phyloP scores from a whole-genome alignment of 805 yeast genomes.

The Metschnikowia baotianmanensis region DNA sequence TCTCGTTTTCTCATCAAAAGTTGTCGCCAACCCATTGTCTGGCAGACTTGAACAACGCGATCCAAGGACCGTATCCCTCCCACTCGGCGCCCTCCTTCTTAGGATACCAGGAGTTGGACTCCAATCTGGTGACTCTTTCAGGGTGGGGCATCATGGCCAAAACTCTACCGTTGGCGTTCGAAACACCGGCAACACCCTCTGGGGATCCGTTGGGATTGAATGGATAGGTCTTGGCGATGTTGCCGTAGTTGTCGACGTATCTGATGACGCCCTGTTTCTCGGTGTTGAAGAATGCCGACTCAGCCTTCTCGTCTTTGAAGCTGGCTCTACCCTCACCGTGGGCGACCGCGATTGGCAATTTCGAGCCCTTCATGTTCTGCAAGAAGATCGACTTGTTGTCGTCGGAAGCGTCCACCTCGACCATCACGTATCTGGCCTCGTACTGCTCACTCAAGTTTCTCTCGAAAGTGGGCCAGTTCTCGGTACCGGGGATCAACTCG shows the following conservation, averaged over 20 bases:
- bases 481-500: constrained; percentile 87
- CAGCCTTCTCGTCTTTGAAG: constrained; percentile 49
- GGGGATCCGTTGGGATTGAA: constrained; percentile 97
- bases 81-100: constrained; percentile 53
- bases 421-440: constrained; percentile 91
- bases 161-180: constrained; percentile 89
- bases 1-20: constrained; percentile 7
- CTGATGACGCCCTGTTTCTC: constrained; percentile 63
- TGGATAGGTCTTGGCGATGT: constrained; percentile 79
- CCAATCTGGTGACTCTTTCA: constrained; percentile 86
- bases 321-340: constrained; percentile 97
- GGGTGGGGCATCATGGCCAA: constrained; percentile 99
- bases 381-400: constrained; percentile 66
- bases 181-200: constrained; percentile 87
- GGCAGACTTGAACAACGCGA: constrained; percentile 86
- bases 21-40: constrained; percentile 81
- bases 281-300: constrained; percentile 43
- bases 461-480: constrained; percentile 94
- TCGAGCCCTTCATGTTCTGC: constrained; percentile 89
- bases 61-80: constrained; percentile 94
- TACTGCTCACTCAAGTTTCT: constrained; percentile 90
- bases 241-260: constrained; percentile 90
- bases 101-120: constrained; percentile 91
- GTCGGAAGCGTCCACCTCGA: constrained; percentile 60
- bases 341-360: constrained; percentile 94